A percentile compares a stretch with the other conserved stretches of the same genome.
phyloP scores from a whole-genome alignment of 1,284 basidiomycete species.

The Vanrija sp. region DNA sequence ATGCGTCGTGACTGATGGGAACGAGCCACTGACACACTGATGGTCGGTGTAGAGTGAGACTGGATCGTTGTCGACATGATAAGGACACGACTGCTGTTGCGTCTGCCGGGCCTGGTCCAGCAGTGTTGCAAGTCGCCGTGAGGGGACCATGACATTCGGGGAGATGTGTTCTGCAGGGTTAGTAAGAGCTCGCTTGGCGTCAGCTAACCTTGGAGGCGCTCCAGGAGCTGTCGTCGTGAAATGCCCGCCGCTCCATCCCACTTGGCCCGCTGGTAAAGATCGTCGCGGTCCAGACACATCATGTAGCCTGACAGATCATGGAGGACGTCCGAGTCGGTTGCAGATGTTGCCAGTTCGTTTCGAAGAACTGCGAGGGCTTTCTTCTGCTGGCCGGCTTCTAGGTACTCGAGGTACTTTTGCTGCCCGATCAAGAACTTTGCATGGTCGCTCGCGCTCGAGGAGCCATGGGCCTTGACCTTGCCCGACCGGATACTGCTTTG shows the following conservation, averaged over 20 bases:
- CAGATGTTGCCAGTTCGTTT: conserved; percentile 76
- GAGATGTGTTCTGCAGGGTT: conserved; percentile 69
- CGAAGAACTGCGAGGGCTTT: conserved; percentile 80
- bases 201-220: conserved; percentile 72
- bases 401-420: conserved; percentile 94
- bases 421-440: conserved; percentile 82
- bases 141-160: conserved; percentile 86
- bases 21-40: conserved; percentile 69
- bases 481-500: conserved; percentile 28
- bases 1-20: conserved; percentile 79
- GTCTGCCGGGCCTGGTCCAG: conserved; percentile 79
- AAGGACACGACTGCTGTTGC: conserved; percentile 73
- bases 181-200: conserved; percentile 2
- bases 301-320: conserved; percentile 85
- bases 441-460: conserved; percentile 54
- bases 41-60: conserved; percentile 86
- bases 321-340: conserved; percentile 66
- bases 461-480: conserved; percentile 24
- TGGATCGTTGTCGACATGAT: conserved; percentile 62
- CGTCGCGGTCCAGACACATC: conserved; percentile 81
- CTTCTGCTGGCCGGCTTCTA: conserved; percentile 77
- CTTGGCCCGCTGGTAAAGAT: conserved; percentile 70
- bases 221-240: conserved; percentile 72
- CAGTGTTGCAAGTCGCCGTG: conserved; percentile 76
- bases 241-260: conserved; percentile 85